Evolutionary conservation across 306 rosid species (phyloP), one percentile per base, ranked within the genome.

Genomic region (Acacia confusa): DNA sequence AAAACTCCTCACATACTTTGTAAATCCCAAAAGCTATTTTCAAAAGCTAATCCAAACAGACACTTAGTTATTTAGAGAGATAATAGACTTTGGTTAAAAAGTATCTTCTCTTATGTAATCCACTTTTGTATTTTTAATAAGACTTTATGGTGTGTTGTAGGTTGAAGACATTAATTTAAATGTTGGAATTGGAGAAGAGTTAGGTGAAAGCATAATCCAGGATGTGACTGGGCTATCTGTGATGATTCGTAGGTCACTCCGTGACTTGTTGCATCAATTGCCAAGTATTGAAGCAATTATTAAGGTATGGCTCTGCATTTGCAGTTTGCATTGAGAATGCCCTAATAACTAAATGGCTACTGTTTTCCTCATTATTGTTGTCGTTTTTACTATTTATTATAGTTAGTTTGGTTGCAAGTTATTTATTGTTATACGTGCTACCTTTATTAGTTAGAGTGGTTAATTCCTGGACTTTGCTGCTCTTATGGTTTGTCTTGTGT

Each of bases 181-280:
- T 87, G 97, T 95, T 81, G 99, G 97, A 74, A 87, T 88, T 70
- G 95, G 97, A 77, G 61, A 84, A 41, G 89, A 93, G 78, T 75
- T 92, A 60, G 97, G 99, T 6, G 98, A 93, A 84, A 95, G 96
- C 86, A 95, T 93, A 78, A 84, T 95, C 89, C 93, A 93, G 82
- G 98, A 87, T 72, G 99, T 95, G 85, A 90, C 89, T 84, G 99
- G 98, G 52, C 84, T 93, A 69, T 93, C 98, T 7, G 90, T 95
- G 83, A 82, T 89, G 83, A 86, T 93, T 86, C 90, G 73, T 61
- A 91, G 99, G 88, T 92, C 99, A 60, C 98, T 95, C 25, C 89
- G 99, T 76, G 99, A 95, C 78, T 77, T 95, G 78, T 84, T 85
- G 40, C 88, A 63, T 85, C 93, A 89, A 85, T 81, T 90, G 85